Conservation (phyloP, 352 stramenopile species). For the Phytophthora aleatoria region DNA sequence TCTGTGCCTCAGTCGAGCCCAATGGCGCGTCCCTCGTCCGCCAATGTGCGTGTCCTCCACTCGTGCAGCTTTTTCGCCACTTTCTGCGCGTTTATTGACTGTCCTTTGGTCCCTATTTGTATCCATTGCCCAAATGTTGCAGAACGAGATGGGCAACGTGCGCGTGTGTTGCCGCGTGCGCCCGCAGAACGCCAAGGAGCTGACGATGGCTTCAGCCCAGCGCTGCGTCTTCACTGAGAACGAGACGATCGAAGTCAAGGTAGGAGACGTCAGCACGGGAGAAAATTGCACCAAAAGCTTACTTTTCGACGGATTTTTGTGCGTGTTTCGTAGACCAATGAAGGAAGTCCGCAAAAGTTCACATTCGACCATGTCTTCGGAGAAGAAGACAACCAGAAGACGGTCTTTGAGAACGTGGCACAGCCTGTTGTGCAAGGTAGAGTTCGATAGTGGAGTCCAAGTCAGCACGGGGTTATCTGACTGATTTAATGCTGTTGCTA, state of each 20-base stretch:
- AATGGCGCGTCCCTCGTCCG: slow-evolving; percentile 33
- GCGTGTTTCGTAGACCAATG: slow-evolving; percentile 38
- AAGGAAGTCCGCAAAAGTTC: slow-evolving; percentile 75
- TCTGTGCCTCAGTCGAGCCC: neutral
- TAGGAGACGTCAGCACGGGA: slow-evolving; percentile 7
- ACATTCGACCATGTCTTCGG: slow-evolving; percentile 92
- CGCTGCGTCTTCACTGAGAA: slow-evolving; percentile 56
- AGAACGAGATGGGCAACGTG: slow-evolving; percentile 64
- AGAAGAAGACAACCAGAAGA: slow-evolving; percentile 78
- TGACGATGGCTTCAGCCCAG: slow-evolving; percentile 63
- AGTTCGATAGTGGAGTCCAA: neutral
- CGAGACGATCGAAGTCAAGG: slow-evolving; percentile 74
- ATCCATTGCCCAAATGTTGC: slow-evolving; percentile 8
- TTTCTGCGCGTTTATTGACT: neutral
- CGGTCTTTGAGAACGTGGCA: slow-evolving; percentile 90
- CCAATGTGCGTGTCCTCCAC: slow-evolving; percentile 11
- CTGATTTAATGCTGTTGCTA: slow-evolving; percentile 18
- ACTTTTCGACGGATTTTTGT: slow-evolving; percentile 9
- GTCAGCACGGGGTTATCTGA: slow-evolving; percentile 3
- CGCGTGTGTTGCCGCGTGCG: slow-evolving; percentile 85
- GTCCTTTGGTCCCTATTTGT: slow-evolving; percentile 5
- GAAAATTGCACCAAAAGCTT: slow-evolving; percentile 1
- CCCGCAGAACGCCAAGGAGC: slow-evolving; percentile 81
- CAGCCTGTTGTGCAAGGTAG: slow-evolving; percentile 88
- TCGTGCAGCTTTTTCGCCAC: neutral